Conservation (phyloP, 129 eudicot genomes). For the Escallonia herrerae region DNA sequence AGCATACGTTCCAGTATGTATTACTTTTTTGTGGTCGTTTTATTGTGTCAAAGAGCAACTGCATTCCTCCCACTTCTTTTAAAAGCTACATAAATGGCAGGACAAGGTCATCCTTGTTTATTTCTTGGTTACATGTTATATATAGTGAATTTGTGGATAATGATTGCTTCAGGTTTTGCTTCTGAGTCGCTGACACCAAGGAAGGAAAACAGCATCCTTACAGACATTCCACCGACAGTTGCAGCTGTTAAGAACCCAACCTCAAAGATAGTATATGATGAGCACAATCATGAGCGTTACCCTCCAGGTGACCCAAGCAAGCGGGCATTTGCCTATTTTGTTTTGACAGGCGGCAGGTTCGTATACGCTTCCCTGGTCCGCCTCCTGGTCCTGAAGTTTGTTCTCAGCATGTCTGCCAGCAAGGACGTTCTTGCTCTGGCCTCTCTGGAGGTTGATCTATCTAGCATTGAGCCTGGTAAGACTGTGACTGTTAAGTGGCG, state of each 20-base stretch:
- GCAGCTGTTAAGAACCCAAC: conserved; percentile 52
- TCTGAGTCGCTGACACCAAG: conserved; percentile 30
- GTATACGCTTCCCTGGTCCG: conserved; percentile 55
- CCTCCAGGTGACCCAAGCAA: conserved; percentile 73
- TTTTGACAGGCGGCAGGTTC: conserved; percentile 60
- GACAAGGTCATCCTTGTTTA: no score
- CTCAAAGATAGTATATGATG: conserved; percentile 48
- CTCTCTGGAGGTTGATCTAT: conserved; percentile 55
- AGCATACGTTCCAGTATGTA: not conserved
- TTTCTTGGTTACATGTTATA: not conserved
- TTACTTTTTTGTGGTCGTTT: not conserved
- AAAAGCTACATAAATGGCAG: no score
- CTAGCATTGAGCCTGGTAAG: conserved; percentile 54
- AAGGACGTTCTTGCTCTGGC: conserved; percentile 67
- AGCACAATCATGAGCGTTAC: conserved; percentile 54
- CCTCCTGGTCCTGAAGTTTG: conserved; percentile 50
- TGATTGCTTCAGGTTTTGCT: conserved; percentile 37
- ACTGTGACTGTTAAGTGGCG: conserved; percentile 70
- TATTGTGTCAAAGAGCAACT: not conserved
- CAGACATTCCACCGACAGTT: conserved; percentile 38
- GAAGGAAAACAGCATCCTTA: conserved; percentile 19
- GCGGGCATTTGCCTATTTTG: conserved; percentile 54
- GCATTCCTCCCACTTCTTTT: no score
- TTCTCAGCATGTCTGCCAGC: conserved; percentile 65
- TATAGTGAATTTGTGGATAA: not conserved